Evolutionary conservation across 2,329 filamentous ascomycete genomes (phyloP).

Genomic region (Apiospora pterosperma): DNA sequence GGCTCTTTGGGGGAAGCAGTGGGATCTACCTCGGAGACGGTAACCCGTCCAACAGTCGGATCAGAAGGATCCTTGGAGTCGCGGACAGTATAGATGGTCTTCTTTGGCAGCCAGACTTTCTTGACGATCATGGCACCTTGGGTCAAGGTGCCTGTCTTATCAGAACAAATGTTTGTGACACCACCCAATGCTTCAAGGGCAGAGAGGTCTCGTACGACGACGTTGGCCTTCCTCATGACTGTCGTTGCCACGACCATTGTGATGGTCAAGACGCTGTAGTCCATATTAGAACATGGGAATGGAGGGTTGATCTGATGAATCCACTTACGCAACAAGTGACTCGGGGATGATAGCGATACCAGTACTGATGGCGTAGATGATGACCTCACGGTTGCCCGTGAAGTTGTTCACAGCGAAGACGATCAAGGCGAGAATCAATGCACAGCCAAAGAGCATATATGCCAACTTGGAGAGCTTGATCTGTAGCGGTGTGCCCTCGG

Average conservation of each 20-base stretch:
- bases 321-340: constrained; percentile 57
- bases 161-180: constrained; percentile 70
- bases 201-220: constrained; percentile 63
- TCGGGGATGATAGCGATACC: constrained; percentile 62
- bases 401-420: constrained; percentile 58
- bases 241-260: constrained; percentile 66
- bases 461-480: constrained; percentile 75
- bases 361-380: constrained; percentile 56
- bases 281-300: constrained; percentile 12
- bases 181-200: constrained; percentile 67
- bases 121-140: constrained; percentile 68
- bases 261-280: constrained; percentile 57
- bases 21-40: constrained; percentile 32
- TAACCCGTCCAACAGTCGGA: constrained; percentile 56
- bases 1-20: constrained; percentile 32
- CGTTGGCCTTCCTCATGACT: constrained; percentile 61
- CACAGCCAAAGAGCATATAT: constrained; percentile 71
- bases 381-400: constrained; percentile 46
- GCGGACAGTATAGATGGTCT: constrained; percentile 56
- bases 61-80: constrained; percentile 59
- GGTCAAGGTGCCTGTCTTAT: constrained; percentile 69
- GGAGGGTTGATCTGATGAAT: neutral
- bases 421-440: constrained; percentile 53
- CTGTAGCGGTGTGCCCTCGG: constrained; percentile 73
- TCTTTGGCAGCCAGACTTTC: constrained; percentile 61